Percentiles rank a stretch among this genome's conserved stretches.
Conservation (phyloP, 192 early-diverging fungal species). For the Fimicolochytrium jonesii region DNA sequence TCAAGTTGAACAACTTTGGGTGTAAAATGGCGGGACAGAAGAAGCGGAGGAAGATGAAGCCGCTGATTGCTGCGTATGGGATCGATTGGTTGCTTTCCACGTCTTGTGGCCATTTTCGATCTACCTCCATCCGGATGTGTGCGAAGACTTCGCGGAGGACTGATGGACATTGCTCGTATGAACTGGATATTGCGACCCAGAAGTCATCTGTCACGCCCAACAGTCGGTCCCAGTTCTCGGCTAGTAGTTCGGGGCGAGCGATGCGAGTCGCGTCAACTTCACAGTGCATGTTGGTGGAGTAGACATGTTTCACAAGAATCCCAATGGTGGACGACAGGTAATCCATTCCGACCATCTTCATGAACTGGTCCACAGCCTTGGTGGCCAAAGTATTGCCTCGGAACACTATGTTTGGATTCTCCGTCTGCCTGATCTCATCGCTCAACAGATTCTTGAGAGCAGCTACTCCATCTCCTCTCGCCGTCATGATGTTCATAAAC, state of each 20-base stretch:
- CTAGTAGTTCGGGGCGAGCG: conserved; percentile 21
- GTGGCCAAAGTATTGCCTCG: conserved; percentile 54
- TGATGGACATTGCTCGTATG: conserved; percentile 29
- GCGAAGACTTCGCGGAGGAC: conserved; percentile 21
- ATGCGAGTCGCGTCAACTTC: conserved; percentile 37
- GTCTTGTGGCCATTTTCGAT: conserved; percentile 19
- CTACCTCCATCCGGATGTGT: conserved; percentile 11
- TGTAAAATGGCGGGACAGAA: conserved; percentile 56
- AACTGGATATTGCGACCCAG: conserved; percentile 38
- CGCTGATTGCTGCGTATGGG: conserved; percentile 43
- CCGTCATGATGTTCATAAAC: conserved; percentile 27
- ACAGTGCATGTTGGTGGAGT: conserved; percentile 18
- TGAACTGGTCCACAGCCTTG: conserved; percentile 54
- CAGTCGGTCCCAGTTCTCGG: conserved; percentile 31
- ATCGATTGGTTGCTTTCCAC: conserved; percentile 11
- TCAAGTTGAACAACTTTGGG: conserved; percentile 48
- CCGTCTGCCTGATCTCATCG: conserved; percentile 32
- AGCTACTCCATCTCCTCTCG: conserved; percentile 27
- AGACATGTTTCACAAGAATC: conserved; percentile 14
- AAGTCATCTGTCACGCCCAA: conserved; percentile 24
- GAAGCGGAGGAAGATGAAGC: conserved; percentile 56
- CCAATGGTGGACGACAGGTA: conserved; percentile 43
- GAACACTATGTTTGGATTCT: conserved; percentile 55
- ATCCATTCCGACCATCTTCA: conserved; percentile 46
- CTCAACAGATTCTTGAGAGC: conserved; percentile 25